Conservation (phyloP, 2,329 filamentous ascomycete species). For the Fusarium brevicatenulatum region DNA sequence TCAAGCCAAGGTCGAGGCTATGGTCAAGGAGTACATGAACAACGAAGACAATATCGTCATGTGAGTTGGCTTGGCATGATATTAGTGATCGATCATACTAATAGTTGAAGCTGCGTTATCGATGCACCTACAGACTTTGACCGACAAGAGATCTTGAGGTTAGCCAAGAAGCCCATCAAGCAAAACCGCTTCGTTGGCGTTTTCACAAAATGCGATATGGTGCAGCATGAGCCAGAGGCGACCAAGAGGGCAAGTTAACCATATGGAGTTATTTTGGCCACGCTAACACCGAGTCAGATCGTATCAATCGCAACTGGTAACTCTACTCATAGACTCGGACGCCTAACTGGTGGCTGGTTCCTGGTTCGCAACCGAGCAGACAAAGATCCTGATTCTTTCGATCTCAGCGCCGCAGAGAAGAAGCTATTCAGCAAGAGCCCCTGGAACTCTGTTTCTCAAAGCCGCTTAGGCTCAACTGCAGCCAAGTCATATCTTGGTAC, state of each 20-base stretch:
- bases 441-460: slow-evolving; percentile 42
- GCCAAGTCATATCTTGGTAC: slow-evolving; percentile 46
- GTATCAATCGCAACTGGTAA: slow-evolving; percentile 19
- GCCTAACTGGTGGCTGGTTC: slow-evolving; percentile 47
- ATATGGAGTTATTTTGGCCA: fast-evolving
- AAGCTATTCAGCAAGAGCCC: slow-evolving; percentile 43
- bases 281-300: slow-evolving; percentile 19
- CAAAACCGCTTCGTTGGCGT: slow-evolving; percentile 49
- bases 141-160: slow-evolving; percentile 45
- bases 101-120: slow-evolving; percentile 46
- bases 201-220: slow-evolving; percentile 52
- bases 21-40: slow-evolving; percentile 51
- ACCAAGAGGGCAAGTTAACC: background rate
- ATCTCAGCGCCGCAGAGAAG: slow-evolving; percentile 43
- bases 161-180: slow-evolving; percentile 44
- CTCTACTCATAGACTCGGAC: background rate
- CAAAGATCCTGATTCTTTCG: slow-evolving; percentile 35
- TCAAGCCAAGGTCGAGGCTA: slow-evolving; percentile 42
- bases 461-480: slow-evolving; percentile 44
- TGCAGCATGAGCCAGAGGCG: slow-evolving; percentile 15
- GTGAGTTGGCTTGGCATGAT: slow-evolving; percentile 34
- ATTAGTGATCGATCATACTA: background rate
- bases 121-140: slow-evolving; percentile 47
- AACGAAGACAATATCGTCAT: slow-evolving; percentile 52
- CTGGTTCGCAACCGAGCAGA: slow-evolving; percentile 50